These are phyloP conservation scores for Hypoxylon sp. DNA, from an alignment of 2,329 filamentous ascomycete genomes.

Conservation along the genomic window DNA sequence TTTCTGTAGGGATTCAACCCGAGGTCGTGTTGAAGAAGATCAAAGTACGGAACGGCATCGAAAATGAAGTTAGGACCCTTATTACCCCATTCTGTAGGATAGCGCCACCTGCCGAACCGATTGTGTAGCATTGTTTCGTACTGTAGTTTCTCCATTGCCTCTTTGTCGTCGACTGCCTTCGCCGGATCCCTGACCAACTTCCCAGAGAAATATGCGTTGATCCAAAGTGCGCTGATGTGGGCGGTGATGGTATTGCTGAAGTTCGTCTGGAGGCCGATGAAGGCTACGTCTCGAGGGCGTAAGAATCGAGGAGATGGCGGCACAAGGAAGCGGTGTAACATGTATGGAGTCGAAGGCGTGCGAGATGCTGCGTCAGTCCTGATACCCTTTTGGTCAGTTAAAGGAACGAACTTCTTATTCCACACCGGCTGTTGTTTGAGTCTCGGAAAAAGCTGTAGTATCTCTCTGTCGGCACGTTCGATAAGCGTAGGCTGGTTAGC, in stretches of 20 bases:
- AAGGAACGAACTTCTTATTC: slow-evolving; percentile 60
- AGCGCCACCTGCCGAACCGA: slow-evolving; percentile 78
- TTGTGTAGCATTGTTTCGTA: slow-evolving; percentile 74
- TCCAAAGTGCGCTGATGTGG: slow-evolving; percentile 67
- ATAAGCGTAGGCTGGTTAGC: slow-evolving; percentile 57
- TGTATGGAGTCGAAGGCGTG: slow-evolving; percentile 55
- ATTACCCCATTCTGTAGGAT: slow-evolving; percentile 74
- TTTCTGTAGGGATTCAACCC: slow-evolving; percentile 71
- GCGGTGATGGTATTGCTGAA: slow-evolving; percentile 61
- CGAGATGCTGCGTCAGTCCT: slow-evolving; percentile 38
- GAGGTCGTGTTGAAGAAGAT: slow-evolving; percentile 76
- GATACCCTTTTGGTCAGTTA: slow-evolving; percentile 54
- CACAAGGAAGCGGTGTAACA: slow-evolving; percentile 63
- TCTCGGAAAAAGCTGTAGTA: slow-evolving; percentile 64
- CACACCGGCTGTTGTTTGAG: slow-evolving; percentile 61
- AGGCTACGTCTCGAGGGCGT: slow-evolving; percentile 62
- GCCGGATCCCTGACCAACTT: slow-evolving; percentile 33
- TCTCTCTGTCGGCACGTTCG: slow-evolving; percentile 61
- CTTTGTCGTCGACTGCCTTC: slow-evolving; percentile 46
- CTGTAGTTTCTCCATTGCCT: slow-evolving; percentile 60
- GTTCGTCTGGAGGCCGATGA: slow-evolving; percentile 63
- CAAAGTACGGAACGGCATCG: slow-evolving; percentile 80
- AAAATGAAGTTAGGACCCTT: slow-evolving; percentile 79
- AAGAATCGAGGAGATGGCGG: slow-evolving; percentile 57
- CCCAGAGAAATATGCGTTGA: slow-evolving; percentile 70